Conservation (phyloP, 2,329 filamentous ascomycete genomes). For the Amphichorda felina region DNA sequence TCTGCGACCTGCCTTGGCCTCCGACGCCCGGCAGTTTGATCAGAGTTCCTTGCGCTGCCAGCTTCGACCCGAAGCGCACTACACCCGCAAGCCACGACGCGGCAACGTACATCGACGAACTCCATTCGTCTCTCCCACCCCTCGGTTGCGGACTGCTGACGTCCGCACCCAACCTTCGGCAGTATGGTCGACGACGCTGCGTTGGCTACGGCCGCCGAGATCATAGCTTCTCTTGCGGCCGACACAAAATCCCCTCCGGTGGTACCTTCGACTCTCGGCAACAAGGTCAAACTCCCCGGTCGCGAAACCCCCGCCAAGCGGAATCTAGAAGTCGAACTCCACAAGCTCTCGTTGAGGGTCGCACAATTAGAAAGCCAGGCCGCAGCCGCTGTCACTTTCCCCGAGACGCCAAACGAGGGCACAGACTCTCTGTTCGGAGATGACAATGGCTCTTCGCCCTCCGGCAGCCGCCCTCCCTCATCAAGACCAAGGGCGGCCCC, state of each 20-base stretch:
- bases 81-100: no score
- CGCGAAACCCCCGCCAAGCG: constrained; percentile 63
- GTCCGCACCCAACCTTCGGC: background rate
- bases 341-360: constrained; percentile 64
- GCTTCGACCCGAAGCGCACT: no score
- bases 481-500: constrained; percentile 13
- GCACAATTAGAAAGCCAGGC: constrained; percentile 75
- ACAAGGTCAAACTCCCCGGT: constrained; percentile 63
- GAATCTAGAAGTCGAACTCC: constrained; percentile 71
- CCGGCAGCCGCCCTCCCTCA: constrained; percentile 32
- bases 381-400: constrained; percentile 49
- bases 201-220: constrained; percentile 39
- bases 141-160: background rate
- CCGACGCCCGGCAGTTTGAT: no score
- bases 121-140: background rate
- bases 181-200: constrained; percentile 43
- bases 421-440: constrained; percentile 52
- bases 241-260: constrained; percentile 25
- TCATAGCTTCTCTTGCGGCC: constrained; percentile 39
- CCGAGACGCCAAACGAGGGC: constrained; percentile 73
- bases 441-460: constrained; percentile 33
- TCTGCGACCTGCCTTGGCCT: no score
- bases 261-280: constrained; percentile 27
- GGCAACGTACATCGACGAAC: background rate
- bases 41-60: no score